A percentile compares a stretch with the other conserved stretches of the same genome.
Evolutionary conservation across 495 filamentous ascomycete genomes (phyloP).

Genomic region (Physcia stellaris): DNA sequence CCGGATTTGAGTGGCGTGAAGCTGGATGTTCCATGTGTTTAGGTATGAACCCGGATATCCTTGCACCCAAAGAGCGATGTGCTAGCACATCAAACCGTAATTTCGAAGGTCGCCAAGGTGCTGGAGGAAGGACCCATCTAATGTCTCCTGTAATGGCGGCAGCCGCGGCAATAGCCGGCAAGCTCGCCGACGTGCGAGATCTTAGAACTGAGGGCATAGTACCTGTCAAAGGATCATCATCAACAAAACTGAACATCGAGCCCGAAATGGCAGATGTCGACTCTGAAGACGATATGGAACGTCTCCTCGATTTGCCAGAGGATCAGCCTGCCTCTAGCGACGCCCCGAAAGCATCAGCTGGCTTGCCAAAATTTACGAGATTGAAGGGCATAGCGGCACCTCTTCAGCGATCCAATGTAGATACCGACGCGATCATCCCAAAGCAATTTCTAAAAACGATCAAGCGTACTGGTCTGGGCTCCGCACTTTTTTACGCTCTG

Average conservation of each 20-base stretch:
- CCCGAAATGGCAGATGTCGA: conserved; percentile 58
- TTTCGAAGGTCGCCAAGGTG: conserved; percentile 93
- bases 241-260: conserved; percentile 40
- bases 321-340: conserved; percentile 46
- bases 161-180: conserved; percentile 77
- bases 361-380: conserved; percentile 68
- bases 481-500: conserved; percentile 73
- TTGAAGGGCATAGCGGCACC: conserved; percentile 83
- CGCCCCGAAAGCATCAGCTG: conserved; percentile 36
- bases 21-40: conserved; percentile 98
- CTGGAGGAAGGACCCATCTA: conserved; percentile 82
- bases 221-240: conserved; percentile 42
- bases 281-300: conserved; percentile 64
- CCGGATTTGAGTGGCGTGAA: conserved; percentile 96
- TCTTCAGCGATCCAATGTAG: conserved; percentile 76
- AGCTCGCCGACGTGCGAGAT: conserved; percentile 81
- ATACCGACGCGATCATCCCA: conserved; percentile 97
- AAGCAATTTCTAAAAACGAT: conserved; percentile 99
- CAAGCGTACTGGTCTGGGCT: conserved; percentile 87
- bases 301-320: conserved; percentile 61
- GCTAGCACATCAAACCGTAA: conserved; percentile 95
- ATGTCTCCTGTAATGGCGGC: conserved; percentile 98
- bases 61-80: conserved; percentile 86
- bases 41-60: conserved; percentile 98
- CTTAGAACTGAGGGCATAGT: conserved; percentile 53